Evolutionary conservation across 2,329 filamentous ascomycete species (phyloP), one percentile per base, ranked within the genome.

Genomic region (Ceratocystis huliohia): DNA sequence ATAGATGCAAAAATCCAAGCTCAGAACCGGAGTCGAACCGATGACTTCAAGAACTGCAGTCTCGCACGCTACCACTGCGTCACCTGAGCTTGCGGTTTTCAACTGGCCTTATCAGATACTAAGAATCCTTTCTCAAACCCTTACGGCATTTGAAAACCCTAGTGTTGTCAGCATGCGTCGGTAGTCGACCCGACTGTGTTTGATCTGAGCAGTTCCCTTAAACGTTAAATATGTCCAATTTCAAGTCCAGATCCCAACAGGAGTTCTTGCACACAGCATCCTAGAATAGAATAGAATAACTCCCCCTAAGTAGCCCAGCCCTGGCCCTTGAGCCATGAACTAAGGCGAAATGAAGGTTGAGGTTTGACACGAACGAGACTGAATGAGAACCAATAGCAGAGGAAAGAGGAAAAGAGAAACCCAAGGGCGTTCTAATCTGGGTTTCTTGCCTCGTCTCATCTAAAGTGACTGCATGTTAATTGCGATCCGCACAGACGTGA

Each of bases 11-110:
- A 56, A 63, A 33, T 46, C 5, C 37, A 65, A 67, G 66, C 62
- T 65, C 62, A 67, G 66, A 67, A 65, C 63, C 63, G 66, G 66
- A 67, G 66, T 67, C 66, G 66, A 67, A 65, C 66, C 66, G 61
- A 65, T 67, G 66, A 66, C 65, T 66, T 66, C 50, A 66, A 66
- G 65, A 66, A 66, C 65, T 66, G 65, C 65, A 66, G 65, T 66
- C 65, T 66, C 65, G 50, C 65, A 66, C 65, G 65, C 65, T 66
- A 66, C 65, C 65, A 66, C 65, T 66, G 65, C 65, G 65, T 66
- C 65, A 66, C 30, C 65, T 66, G 65, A 67, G 65, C 65, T 50
- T 2, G 10, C 37, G 20, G 5, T 17, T 17, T 30, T 6, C 5
- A 0, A 0, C 4, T 3, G 13, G 17, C n/a, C 3, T 33, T 57